A percentile compares a stretch with the other conserved stretches of the same genome.
phyloP scores from a whole-genome alignment of 2,329 filamentous ascomycete genomes.

The Diaporthe citri region DNA sequence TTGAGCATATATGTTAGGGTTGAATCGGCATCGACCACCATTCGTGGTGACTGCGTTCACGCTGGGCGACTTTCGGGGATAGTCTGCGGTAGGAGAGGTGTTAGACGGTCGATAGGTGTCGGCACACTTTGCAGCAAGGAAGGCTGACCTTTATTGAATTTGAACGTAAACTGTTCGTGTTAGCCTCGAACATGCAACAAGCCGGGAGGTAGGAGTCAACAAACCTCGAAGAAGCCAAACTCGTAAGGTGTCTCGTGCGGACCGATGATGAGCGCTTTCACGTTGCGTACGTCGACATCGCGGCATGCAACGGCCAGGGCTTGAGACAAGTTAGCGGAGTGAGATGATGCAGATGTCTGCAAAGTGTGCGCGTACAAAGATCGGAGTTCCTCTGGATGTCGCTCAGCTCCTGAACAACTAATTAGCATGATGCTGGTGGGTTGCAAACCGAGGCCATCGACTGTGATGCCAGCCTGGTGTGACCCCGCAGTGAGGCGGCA shows the following conservation, averaged over 20 bases:
- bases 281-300: conserved; percentile 88
- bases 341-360: conserved; percentile 2
- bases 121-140: not conserved
- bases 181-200: conserved; percentile 45
- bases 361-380: conserved; percentile 72
- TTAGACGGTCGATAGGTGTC: conserved; percentile 10
- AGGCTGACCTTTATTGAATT: conserved; percentile 77
- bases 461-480: conserved; percentile 34
- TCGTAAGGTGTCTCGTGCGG: conserved; percentile 96
- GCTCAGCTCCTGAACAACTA: conserved; percentile 77
- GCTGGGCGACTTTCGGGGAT: conserved; percentile 76
- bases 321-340: conserved; percentile 52
- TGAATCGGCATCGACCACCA: conserved; percentile 88
- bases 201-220: conserved; percentile 42
- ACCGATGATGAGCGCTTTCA: conserved; percentile 89
- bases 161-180: conserved; percentile 76
- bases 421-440: conserved; percentile 33
- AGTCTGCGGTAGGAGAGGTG: conserved; percentile 69
- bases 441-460: conserved; percentile 18
- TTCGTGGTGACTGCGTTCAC: conserved; percentile 87
- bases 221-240: conserved; percentile 95
- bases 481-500: conserved; percentile 36
- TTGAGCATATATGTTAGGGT: conserved; percentile 93
- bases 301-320: conserved; percentile 89
- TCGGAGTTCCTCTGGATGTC: conserved; percentile 88